Evolutionary conservation across 768 basidiomycete species (phyloP), one percentile per base, ranked within the genome.

Genomic region (Lepiota venenata): DNA sequence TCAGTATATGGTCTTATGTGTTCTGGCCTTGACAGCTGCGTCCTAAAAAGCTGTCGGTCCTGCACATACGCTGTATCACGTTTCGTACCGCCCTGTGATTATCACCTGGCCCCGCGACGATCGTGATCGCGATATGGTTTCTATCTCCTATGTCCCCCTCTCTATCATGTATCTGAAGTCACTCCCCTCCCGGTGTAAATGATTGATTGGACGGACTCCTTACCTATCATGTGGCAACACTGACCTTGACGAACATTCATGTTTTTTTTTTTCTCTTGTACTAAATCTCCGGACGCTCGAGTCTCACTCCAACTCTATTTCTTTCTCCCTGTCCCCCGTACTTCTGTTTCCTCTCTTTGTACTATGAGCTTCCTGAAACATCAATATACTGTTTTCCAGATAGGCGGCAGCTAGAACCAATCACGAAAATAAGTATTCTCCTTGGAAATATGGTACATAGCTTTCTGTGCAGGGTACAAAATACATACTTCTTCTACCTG

Each of bases 21-120:
- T 25, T 40, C 37, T 36, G 45, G 32, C 21, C 36, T 35, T 48
- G 46, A 40, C 27, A 41, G 36, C 25, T 45, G 43, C 38, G 38
- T 40, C 39, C 36, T 36, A 40, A 55, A 55, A 47, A 50, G 66
- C 68, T 68, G 68, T 70, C 73, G 64, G 74, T 69, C 74, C 65
- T 66, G 75, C 75, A 65, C 74, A 75, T 74, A 75, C 80, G 78
- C 71, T 72, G 84, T 80, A 69, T 81, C 76, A 72, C 76, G 81
- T 80, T 73, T 77, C 83, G 81, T 84, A 80, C 81, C 78, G 84
- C 78, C 79, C 68, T 71, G 77, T 68, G 65, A 62, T 62, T 57
- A 62, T 56, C 63, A 56, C 75, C 73, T 77, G 77, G 74, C 83
- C 80, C 79, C 71, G 83, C 70, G 81, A 83, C 79, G 83, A 74